Evolutionary conservation across 352 stramenopile genomes (phyloP).

Genomic region (Pythium aquatile): DNA sequence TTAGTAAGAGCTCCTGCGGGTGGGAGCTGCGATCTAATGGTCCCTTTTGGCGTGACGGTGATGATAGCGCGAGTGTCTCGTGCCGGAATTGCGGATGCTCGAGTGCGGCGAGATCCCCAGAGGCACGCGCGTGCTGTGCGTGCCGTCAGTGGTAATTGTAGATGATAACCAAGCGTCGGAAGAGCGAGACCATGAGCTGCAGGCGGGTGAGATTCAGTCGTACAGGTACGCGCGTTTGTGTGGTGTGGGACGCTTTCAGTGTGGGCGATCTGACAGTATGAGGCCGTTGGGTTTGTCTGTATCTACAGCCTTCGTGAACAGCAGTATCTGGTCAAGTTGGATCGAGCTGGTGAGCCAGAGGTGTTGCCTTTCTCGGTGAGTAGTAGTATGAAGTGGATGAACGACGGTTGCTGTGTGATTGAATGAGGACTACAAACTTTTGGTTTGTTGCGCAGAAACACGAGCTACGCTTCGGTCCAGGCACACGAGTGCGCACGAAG

Average conservation of each 20-base stretch:
- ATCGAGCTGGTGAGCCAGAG: neutral
- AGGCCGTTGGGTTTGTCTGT: neutral
- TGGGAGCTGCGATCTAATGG: neutral
- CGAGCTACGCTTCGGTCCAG: slow-evolving; percentile 32
- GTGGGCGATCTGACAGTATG: slow-evolving; percentile 5
- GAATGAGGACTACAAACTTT: neutral
- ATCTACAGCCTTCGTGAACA: slow-evolving; percentile 27
- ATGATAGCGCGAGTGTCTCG: slow-evolving; percentile 42
- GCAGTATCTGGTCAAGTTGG: slow-evolving; percentile 20
- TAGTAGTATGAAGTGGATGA: neutral
- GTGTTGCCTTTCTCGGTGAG: neutral
- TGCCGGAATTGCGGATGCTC: slow-evolving; percentile 70
- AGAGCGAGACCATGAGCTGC: neutral
- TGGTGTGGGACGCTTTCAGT: no score
- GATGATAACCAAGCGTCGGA: neutral
- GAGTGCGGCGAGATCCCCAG: slow-evolving; percentile 65
- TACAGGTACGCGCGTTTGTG: slow-evolving; percentile 29
- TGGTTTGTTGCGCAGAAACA: slow-evolving; percentile 24
- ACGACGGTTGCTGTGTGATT: neutral
- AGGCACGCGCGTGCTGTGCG: slow-evolving; percentile 42
- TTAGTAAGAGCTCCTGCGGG: neutral
- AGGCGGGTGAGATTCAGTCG: slow-evolving; percentile 27
- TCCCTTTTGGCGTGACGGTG: slow-evolving; percentile 4
- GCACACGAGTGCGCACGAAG: slow-evolving; percentile 38
- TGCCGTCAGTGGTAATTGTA: neutral